Evolutionary conservation across 257 asterid species (phyloP), one percentile per base, ranked within the genome.

Genomic region (Solanum chmielewskii): DNA sequence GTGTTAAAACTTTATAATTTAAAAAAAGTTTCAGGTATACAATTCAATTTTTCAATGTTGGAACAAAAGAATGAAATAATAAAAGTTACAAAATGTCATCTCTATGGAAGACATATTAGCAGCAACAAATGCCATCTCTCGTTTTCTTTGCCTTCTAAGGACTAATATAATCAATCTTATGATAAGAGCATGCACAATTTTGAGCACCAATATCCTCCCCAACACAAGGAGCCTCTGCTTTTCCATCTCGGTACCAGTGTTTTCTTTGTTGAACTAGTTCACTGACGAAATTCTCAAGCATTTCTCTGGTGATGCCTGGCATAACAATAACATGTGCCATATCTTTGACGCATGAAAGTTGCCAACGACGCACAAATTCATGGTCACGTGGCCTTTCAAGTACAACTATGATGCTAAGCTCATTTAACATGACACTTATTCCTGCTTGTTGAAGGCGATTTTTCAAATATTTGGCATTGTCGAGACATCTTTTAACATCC

Each of bases 251-350:
- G 9, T 82, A 69, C 87, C 86, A 87, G 4, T 29, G 8, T 33
- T 27, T 29, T 33, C 87, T 84, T 35, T 21, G 20, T 25, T 83
- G 86, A 5, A 27, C 29, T 37, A 87, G 9, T 25, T 87, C 91
- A 20, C 52, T 39, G 31, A 80, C 64, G 56, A 89, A 87, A 5
- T 27, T 27, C 56, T 87, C 89, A 12, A 89, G 73, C 83, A 52
- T 29, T 13, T 89, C 89, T 23, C 39, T 7, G 4, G 89, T 89
- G 83, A 87, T 85, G 2, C 86, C 82, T 11, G 88, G 89, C 82
- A 89, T 78, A 15, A 87, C 89, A 14, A 66, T 66, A 18, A 89
- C 83, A 70, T 89, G 91, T 15, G 89, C 89, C 89, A 69, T 86
- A 41, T 89, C 60, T 15, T 82, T 76, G 71, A 73, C 77, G 18